phyloP scores from a whole-genome alignment of 106 monocot genomes.

The Phalaenopsis aphrodite region DNA sequence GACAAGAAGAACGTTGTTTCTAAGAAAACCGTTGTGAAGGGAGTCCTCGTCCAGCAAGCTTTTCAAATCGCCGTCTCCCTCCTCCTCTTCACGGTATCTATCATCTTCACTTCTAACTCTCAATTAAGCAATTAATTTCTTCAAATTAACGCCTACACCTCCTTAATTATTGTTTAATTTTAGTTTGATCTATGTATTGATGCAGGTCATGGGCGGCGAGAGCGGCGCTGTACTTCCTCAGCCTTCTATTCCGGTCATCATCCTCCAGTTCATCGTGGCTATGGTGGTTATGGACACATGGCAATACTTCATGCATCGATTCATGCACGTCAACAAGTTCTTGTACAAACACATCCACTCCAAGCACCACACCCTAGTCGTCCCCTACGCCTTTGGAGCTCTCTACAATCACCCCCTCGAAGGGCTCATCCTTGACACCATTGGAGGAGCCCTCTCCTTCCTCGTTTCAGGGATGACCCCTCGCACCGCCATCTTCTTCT shows the following conservation, averaged over 20 bases:
- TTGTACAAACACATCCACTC: conserved; percentile 34
- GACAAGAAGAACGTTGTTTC: conserved; percentile 56
- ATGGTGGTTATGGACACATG: conserved; percentile 31
- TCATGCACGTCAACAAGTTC: conserved; percentile 35
- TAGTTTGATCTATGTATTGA: no score
- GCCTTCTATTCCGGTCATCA: not conserved
- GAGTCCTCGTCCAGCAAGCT: conserved; percentile 67
- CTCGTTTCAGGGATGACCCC: conserved; percentile 14
- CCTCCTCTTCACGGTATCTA: conserved; percentile 42
- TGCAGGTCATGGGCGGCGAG: no score
- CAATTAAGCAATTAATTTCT: no score
- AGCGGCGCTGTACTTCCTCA: not conserved
- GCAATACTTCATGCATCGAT: conserved; percentile 29
- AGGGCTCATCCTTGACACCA: conserved; percentile 13
- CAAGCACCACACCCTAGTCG: conserved; percentile 15
- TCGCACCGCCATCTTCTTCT: conserved; percentile 16
- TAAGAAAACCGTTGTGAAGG: conserved; percentile 44
- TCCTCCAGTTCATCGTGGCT: conserved; percentile 17
- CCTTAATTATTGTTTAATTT: no score
- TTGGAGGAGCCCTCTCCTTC: conserved; percentile 13
- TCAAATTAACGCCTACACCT: no score
- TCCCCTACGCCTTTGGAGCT: conserved; percentile 15
- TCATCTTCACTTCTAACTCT: no score
- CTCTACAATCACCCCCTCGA: conserved; percentile 17
- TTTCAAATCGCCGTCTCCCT: conserved; percentile 53